Evolutionary conservation across 805 yeast species (phyloP).

Genomic region (Ogataea polymorpha): DNA sequence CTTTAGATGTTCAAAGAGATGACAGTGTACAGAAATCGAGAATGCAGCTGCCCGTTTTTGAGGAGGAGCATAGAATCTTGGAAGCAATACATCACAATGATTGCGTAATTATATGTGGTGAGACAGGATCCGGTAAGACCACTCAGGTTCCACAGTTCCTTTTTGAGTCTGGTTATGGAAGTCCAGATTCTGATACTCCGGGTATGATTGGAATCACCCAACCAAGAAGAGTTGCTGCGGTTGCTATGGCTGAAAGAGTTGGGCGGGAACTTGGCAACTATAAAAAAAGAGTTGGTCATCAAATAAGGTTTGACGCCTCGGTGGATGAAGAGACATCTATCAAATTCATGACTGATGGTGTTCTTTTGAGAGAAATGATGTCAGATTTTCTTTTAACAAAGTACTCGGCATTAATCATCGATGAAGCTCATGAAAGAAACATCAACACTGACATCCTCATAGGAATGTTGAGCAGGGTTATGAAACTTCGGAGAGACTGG

Average conservation of each 20-base stretch:
- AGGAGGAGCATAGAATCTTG: constrained; percentile 90
- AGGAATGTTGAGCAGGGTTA: constrained; percentile 89
- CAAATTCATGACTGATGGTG: constrained; percentile 95
- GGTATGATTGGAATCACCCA: constrained; percentile 98
- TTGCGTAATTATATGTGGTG: constrained; percentile 90
- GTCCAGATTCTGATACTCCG: constrained; percentile 55
- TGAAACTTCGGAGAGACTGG: constrained; percentile 62
- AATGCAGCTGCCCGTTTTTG: constrained; percentile 77
- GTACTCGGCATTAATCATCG: constrained; percentile 85
- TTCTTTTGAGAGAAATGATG: constrained; percentile 88
- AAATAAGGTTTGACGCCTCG: constrained; percentile 75
- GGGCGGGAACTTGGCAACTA: constrained; percentile 72
- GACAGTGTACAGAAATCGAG: constrained; percentile 66
- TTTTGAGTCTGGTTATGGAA: constrained; percentile 89
- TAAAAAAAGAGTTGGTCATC: constrained; percentile 69
- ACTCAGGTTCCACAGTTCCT: constrained; percentile 97
- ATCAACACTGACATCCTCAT: constrained; percentile 93
- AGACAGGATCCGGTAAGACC: constrained; percentile 98
- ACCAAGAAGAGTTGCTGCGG: constrained; percentile 92
- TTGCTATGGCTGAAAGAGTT: constrained; percentile 85
- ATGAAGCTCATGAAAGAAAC: constrained; percentile 97
- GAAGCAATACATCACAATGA: constrained; percentile 93
- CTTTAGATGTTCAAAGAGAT: constrained; percentile 63
- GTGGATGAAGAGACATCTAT: constrained; percentile 62
- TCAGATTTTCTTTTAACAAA: constrained; percentile 74